phyloP scores from a whole-genome alignment of 164 flowering plant species.

The Saururus chinensis region DNA sequence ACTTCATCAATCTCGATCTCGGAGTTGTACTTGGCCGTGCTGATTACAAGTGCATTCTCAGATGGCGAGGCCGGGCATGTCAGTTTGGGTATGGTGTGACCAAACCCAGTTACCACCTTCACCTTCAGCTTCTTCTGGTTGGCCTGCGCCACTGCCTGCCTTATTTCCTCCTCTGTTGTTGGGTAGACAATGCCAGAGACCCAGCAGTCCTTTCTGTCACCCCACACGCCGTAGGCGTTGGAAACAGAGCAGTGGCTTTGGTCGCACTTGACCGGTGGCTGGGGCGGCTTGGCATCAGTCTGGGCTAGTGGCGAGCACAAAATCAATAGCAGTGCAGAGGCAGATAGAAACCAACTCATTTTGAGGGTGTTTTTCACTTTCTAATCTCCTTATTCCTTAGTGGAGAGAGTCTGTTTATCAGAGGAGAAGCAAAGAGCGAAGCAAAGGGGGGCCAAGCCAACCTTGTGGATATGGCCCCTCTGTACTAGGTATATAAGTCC shows the following conservation, averaged over 20 bases:
- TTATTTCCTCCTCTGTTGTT: slow-evolving; percentile 56
- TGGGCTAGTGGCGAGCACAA: background rate
- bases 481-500: no score
- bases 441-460: no score
- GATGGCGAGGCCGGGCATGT: slow-evolving; percentile 42
- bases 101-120: slow-evolving; percentile 44
- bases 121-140: slow-evolving; percentile 34
- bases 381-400: no score
- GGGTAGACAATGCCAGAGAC: slow-evolving; percentile 44
- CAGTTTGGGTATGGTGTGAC: slow-evolving; percentile 74
- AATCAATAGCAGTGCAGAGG: background rate
- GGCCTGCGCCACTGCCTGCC: slow-evolving; percentile 48
- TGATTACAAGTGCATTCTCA: slow-evolving; percentile 36
- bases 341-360: background rate
- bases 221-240: slow-evolving; percentile 75
- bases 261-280: slow-evolving; percentile 42
- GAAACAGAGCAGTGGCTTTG: slow-evolving; percentile 34
- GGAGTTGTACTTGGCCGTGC: slow-evolving; percentile 44
- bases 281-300: slow-evolving; percentile 43
- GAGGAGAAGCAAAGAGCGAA: no score
- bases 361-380: no score
- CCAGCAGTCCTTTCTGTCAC: slow-evolving; percentile 49
- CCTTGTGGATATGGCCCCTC: no score
- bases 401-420: no score
- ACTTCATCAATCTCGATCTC: slow-evolving; percentile 34